Evolutionary conservation across 2,329 filamentous ascomycete species (phyloP).

Genomic region (Myriosclerotinia duriaeana): DNA sequence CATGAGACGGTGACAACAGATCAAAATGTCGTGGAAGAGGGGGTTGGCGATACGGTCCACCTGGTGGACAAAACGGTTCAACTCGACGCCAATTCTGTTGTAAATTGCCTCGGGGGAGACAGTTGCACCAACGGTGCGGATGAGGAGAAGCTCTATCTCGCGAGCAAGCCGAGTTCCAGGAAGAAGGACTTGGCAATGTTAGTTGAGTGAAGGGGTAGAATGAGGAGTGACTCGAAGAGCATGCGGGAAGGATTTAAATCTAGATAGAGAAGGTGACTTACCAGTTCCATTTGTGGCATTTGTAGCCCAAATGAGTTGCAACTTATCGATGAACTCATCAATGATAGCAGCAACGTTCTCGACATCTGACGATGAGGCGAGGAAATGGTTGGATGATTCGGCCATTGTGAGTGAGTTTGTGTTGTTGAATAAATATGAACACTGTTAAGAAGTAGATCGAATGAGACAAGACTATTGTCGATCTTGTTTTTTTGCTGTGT

Average conservation of each 20-base stretch:
- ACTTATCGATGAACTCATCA: not conserved
- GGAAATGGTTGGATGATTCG: not conserved
- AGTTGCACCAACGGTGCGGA: not conserved
- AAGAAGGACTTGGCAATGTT: not conserved
- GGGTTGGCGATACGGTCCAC: not conserved
- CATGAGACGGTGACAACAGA: not conserved
- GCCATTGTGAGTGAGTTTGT: not conserved
- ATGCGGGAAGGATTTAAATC: too few species aligned
- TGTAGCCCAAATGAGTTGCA: not conserved
- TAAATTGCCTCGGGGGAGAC: not conserved
- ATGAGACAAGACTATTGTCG: not conserved
- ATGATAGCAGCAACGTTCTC: not conserved
- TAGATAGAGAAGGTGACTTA: not conserved
- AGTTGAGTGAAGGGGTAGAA: not conserved
- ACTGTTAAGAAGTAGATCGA: not conserved
- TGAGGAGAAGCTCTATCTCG: not conserved
- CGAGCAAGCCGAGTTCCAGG: not conserved
- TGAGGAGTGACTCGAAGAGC: accelerated
- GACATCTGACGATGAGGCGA: not conserved
- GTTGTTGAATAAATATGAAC: not conserved
- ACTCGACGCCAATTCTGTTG: not conserved
- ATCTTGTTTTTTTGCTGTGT: not conserved
- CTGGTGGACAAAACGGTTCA: not conserved
- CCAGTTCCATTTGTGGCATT: not conserved
- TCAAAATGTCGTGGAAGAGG: not conserved